phyloP scores from a whole-genome alignment of 129 eudicot genomes.

The Artemisia tridentata region DNA sequence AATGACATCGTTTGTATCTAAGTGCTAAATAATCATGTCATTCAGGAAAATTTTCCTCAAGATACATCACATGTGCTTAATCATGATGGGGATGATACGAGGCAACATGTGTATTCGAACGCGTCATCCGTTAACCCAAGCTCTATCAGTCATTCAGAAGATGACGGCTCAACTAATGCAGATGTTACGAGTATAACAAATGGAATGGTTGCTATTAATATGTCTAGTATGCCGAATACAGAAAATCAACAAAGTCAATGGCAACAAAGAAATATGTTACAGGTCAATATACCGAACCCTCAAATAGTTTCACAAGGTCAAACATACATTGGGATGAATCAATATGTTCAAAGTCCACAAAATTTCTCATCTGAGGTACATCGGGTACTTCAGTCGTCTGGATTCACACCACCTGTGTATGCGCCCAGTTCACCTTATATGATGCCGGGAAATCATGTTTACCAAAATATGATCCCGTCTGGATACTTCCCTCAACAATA shows the following conservation, averaged over 20 bases:
- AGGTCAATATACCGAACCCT: constrained; percentile 28
- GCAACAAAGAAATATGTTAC: constrained; percentile 37
- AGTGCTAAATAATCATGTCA: constrained; percentile 1
- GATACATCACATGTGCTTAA: constrained; percentile 25
- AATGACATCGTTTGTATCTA: not conserved
- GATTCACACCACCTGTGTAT: constrained; percentile 36
- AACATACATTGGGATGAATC: constrained; percentile 42
- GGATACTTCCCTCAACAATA: constrained; percentile 53
- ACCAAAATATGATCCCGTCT: constrained; percentile 20
- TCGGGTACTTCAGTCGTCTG: constrained; percentile 32
- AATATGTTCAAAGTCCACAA: constrained; percentile 44
- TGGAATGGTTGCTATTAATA: constrained; percentile 30
- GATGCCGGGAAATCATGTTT: constrained; percentile 45
- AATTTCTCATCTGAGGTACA: constrained; percentile 43
- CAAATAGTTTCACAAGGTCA: constrained; percentile 44
- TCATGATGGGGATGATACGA: constrained; percentile 30
- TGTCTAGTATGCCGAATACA: constrained; percentile 34
- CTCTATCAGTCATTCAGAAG: constrained; percentile 31
- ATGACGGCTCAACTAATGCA: constrained; percentile 30
- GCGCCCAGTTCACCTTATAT: constrained; percentile 45
- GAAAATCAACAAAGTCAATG: constrained; percentile 39
- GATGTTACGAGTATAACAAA: constrained; percentile 37
- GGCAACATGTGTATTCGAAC: constrained; percentile 31
- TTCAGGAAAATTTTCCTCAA: constrained; percentile 42
- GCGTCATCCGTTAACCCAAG: constrained; percentile 30